A percentile compares a stretch with the other conserved stretches of the same genome.
These are phyloP conservation scores for Ormosia emarginata DNA, from an alignment of 306 rosid genomes.

Conservation along the genomic window DNA sequence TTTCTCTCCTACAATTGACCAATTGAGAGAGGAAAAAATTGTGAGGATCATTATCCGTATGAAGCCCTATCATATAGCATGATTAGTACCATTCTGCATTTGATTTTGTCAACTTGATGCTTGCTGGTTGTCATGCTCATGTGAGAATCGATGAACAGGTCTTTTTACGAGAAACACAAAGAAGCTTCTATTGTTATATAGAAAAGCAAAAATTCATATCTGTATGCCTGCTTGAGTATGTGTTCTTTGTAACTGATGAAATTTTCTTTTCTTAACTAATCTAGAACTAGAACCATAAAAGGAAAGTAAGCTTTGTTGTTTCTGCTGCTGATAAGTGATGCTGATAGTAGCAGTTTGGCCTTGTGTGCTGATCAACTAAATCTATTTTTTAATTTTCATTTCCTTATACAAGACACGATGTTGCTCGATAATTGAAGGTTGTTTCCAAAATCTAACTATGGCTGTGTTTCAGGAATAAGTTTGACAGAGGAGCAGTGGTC, in stretches of 20 bases:
- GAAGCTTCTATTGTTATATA: not conserved
- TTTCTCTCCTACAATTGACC: no score
- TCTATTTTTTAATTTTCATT: not conserved
- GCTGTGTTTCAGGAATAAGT: conserved; percentile 73
- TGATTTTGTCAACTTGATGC: not conserved
- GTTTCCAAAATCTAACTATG: not conserved
- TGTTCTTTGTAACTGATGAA: not conserved
- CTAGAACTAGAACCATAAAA: not conserved
- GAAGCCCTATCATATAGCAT: not conserved
- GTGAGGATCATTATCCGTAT: no score
- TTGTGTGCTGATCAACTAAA: not conserved
- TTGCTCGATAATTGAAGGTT: not conserved
- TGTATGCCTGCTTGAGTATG: not conserved
- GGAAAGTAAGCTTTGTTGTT: not conserved
- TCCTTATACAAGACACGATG: not conserved
- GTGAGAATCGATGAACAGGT: not conserved
- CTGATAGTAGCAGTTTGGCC: not conserved
- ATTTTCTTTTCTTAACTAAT: not conserved
- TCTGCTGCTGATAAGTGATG: not conserved
- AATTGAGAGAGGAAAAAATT: no score
- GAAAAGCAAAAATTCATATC: not conserved
- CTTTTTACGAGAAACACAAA: not conserved
- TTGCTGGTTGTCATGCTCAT: not conserved
- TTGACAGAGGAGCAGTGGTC: conserved; percentile 92
- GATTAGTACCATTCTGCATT: not conserved